Conservation (phyloP, 805 yeast genomes). For the Wickerhamomyces pijperi region DNA sequence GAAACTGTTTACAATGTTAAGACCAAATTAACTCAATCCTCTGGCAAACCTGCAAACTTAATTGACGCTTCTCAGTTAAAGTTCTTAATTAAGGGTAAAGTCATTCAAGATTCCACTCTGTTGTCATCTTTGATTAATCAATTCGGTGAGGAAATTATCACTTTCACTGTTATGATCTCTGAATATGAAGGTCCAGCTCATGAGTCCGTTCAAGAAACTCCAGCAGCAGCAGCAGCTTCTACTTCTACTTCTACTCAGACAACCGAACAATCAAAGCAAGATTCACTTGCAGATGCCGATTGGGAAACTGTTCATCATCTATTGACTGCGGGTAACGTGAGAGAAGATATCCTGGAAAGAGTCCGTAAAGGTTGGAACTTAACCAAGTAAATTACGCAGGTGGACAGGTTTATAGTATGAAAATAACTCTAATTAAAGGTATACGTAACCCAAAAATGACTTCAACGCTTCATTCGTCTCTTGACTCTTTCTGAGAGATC, state of each 20-base stretch:
- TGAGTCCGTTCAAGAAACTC: not conserved
- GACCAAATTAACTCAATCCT: constrained; percentile 14
- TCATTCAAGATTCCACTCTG: constrained; percentile 38
- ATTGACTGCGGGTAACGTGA: constrained; percentile 24
- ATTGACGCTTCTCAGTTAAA: constrained; percentile 30
- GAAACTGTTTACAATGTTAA: constrained; percentile 25
- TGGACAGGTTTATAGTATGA: no score
- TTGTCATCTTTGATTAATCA: constrained; percentile 21
- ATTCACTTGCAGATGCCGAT: constrained; percentile 2
- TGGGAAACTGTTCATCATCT: constrained; percentile 33
- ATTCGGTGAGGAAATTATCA: constrained; percentile 16
- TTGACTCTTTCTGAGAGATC: constrained; percentile 45
- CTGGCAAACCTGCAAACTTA: constrained; percentile 21
- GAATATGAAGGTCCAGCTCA: not conserved
- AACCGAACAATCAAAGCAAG: no score
- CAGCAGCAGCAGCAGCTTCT: constrained; percentile 1
- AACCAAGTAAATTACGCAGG: constrained; percentile 19
- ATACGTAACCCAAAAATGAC: no score
- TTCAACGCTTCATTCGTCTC: constrained; percentile 17
- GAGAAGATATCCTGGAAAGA: constrained; percentile 21
- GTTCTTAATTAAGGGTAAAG: constrained; percentile 51
- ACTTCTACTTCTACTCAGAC: not conserved
- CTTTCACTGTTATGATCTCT: constrained; percentile 31
- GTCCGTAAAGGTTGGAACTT: constrained; percentile 30
- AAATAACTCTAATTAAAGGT: no score